phyloP scores from a whole-genome alignment of 2,329 filamentous ascomycete genomes.

The Cladosporium sp. region DNA sequence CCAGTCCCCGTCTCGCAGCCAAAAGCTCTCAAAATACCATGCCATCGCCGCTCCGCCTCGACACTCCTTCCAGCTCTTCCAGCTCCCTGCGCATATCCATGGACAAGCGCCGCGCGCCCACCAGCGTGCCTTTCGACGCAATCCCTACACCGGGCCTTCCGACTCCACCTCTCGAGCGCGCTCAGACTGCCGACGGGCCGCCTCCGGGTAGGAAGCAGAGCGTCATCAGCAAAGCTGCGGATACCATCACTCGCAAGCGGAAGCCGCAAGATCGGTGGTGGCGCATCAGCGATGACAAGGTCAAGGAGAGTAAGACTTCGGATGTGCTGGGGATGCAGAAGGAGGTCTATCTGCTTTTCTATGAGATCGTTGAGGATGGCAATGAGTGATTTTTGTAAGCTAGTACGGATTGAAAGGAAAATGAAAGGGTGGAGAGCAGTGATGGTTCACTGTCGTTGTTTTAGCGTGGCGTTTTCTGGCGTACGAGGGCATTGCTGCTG shows the following conservation, averaged over 20 bases:
- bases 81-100: slow-evolving; percentile 18
- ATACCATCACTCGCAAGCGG: slow-evolving; percentile 32
- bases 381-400: not conserved
- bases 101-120: slow-evolving; percentile 4
- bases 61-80: slow-evolving; percentile 11
- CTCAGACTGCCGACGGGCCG: not conserved
- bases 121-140: slow-evolving; percentile 24
- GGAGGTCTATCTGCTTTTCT: slow-evolving; percentile 95
- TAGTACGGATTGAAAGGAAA: too few relatives aligned
- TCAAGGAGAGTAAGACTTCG: slow-evolving; percentile 87
- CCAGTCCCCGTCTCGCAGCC: slow-evolving; percentile 32
- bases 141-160: slow-evolving; percentile 26
- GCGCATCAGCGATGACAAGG: slow-evolving; percentile 95
- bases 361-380: slow-evolving; percentile 66
- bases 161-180: slow-evolving; percentile 16
- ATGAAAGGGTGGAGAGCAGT: not conserved
- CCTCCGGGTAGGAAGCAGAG: slow-evolving; percentile 3
- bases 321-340: slow-evolving; percentile 92
- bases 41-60: slow-evolving; percentile 7
- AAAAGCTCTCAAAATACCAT: not conserved
- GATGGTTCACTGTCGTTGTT: too few relatives aligned
- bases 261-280: slow-evolving; percentile 79
- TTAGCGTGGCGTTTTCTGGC: too few relatives aligned
- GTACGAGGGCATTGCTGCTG: too few relatives aligned
- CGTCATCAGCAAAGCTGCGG: slow-evolving; percentile 3